Percentiles rank a stretch among this genome's conserved stretches.
Evolutionary conservation across 495 filamentous ascomycete genomes (phyloP).

Genomic region (Aspergillus hancockii): DNA sequence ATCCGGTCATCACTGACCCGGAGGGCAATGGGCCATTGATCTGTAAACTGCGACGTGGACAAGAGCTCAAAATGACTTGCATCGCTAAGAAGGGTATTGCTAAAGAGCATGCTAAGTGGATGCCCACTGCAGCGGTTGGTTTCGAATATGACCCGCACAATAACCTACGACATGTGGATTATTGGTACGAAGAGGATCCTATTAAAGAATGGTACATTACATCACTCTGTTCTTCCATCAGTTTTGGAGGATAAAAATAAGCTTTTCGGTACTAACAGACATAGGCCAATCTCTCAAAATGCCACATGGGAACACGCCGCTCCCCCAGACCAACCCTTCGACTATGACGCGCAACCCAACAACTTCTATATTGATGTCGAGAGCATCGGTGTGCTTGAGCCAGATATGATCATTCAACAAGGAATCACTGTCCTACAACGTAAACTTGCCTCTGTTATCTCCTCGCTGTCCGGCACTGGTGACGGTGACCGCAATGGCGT

Average conservation of each 20-base stretch:
- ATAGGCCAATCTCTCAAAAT: constrained; percentile 83
- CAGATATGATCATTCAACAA: constrained; percentile 82
- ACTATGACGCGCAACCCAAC: constrained; percentile 82
- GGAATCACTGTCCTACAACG: constrained; percentile 87
- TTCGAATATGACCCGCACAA: constrained; percentile 99
- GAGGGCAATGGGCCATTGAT: constrained; percentile 80
- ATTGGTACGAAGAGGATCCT: constrained; percentile 91
- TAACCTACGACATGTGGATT: constrained; percentile 81
- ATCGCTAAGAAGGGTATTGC: constrained; percentile 98
- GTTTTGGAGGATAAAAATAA: background rate
- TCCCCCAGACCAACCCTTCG: constrained; percentile 78
- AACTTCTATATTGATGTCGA: constrained; percentile 94
- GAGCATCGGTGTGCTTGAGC: constrained; percentile 80
- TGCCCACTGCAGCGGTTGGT: constrained; percentile 84
- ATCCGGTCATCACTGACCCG: constrained; percentile 81
- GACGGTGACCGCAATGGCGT: constrained; percentile 47
- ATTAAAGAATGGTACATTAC: constrained; percentile 81
- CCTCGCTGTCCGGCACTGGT: constrained; percentile 59
- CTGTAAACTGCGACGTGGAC: constrained; percentile 82
- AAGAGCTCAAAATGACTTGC: constrained; percentile 85
- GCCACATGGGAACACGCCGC: constrained; percentile 79
- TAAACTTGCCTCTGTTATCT: constrained; percentile 85
- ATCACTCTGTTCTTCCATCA: constrained; percentile 4
- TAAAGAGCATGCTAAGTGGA: constrained; percentile 98
- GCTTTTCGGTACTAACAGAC: constrained; percentile 3